Evolutionary conservation across 495 filamentous ascomycete species (phyloP).

Genomic region (Daldinia bambusicola): DNA sequence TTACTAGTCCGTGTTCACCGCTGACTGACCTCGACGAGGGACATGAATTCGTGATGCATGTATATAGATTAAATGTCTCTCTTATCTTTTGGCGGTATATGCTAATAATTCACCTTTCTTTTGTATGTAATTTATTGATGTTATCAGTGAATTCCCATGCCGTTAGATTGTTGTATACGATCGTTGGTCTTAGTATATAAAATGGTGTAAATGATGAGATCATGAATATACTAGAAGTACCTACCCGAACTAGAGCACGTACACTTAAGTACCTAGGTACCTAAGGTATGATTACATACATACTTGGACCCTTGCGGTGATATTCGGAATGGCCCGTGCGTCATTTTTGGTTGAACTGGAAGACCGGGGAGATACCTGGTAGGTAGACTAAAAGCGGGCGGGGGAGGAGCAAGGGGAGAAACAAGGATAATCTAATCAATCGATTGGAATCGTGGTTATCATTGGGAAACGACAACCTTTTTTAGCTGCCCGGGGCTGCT

Average conservation of each 20-base stretch:
- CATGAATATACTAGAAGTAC: neutral
- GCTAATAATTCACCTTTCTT: neutral
- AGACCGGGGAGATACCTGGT: too few relatives aligned
- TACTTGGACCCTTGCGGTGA: constrained; percentile 38
- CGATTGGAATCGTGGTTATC: constrained; percentile 34
- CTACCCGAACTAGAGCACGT: too few relatives aligned
- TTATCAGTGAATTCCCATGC: neutral
- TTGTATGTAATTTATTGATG: neutral
- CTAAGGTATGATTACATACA: constrained; percentile 1
- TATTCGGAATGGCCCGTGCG: constrained; percentile 31
- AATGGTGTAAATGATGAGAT: neutral
- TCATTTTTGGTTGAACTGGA: constrained; percentile 6
- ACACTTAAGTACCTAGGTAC: neutral
- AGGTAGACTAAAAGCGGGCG: constrained; percentile 4
- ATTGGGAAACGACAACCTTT: constrained; percentile 11
- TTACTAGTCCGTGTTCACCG: neutral
- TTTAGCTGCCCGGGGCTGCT: too few relatives aligned
- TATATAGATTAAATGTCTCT: constrained; percentile 10
- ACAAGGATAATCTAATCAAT: constrained; percentile 19
- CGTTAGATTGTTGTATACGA: neutral
- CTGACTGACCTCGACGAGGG: constrained; percentile 14
- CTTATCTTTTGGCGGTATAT: neutral
- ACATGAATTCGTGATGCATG: neutral
- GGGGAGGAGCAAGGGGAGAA: constrained; percentile 5
- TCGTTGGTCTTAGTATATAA: neutral